Evolutionary conservation across 495 filamentous ascomycete species (phyloP).

Genomic region (Choiromyces venosus): DNA sequence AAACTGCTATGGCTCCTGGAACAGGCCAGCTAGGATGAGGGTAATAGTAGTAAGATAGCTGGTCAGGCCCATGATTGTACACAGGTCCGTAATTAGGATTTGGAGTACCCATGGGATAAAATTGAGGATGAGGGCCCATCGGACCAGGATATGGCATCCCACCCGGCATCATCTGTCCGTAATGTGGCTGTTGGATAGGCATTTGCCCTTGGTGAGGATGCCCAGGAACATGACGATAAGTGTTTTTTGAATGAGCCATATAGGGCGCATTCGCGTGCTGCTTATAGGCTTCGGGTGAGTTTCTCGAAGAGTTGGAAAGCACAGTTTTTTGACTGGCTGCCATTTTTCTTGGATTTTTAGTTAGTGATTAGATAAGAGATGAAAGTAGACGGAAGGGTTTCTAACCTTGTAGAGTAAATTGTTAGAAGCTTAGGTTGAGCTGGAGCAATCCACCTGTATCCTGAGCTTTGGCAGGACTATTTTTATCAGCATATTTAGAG

Average conservation of each 20-base stretch:
- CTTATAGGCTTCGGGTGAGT: conserved; percentile 21
- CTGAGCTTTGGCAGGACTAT: background rate
- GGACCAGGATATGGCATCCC: conserved; percentile 25
- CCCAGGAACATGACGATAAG: conserved; percentile 39
- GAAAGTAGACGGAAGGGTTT: background rate
- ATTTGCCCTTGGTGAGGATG: conserved; percentile 26
- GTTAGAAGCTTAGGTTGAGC: conserved; percentile 5
- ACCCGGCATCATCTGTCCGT: conserved; percentile 26
- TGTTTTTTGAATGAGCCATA: conserved; percentile 35
- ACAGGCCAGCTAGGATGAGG: conserved; percentile 46
- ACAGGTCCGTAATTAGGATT: conserved; percentile 29
- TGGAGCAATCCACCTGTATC: background rate
- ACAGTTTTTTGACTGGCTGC: conserved; percentile 19
- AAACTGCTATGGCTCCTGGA: conserved; percentile 34
- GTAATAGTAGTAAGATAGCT: conserved; percentile 31
- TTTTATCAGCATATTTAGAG: background rate
- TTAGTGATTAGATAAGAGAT: conserved; percentile 11
- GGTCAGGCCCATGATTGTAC: conserved; percentile 26
- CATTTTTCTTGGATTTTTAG: conserved; percentile 16
- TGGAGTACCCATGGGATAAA: conserved; percentile 25
- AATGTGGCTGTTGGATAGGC: conserved; percentile 24
- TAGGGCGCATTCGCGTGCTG: conserved; percentile 12
- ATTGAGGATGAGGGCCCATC: conserved; percentile 30
- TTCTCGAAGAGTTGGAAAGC: conserved; percentile 21
- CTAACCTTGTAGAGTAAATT: conserved; percentile 1